Percentiles rank a stretch among this genome's conserved stretches.
Conservation (phyloP, 169 alveolate species). For the Perkinsus marinus region DNA sequence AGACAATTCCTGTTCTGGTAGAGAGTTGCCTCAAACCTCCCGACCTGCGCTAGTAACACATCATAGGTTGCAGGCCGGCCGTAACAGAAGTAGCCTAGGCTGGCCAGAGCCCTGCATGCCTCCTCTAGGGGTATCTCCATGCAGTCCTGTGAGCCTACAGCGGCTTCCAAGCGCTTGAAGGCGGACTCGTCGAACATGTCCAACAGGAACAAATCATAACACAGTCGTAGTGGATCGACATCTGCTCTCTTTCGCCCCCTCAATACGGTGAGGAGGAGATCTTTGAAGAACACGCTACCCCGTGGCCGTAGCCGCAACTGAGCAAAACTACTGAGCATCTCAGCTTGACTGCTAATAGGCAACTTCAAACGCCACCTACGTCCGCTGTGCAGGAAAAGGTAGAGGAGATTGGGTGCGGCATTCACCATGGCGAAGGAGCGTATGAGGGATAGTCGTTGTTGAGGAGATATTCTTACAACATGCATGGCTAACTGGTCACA, state of each 20-base stretch:
- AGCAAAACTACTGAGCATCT: not conserved
- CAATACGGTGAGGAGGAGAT: not conserved
- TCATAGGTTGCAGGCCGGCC: not conserved
- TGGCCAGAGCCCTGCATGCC: not conserved
- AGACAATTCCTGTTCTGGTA: not conserved
- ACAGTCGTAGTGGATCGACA: not conserved
- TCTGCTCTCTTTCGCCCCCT: not conserved
- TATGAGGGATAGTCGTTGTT: not conserved
- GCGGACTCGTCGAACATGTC: not conserved
- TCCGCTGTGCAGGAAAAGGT: not conserved
- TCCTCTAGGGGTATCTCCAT: not conserved
- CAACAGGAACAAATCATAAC: not conserved
- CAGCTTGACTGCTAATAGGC: not conserved
- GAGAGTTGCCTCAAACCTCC: not conserved
- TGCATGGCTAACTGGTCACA: not conserved
- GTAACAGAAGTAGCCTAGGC: not conserved
- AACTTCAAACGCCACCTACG: not conserved
- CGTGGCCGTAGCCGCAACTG: not conserved
- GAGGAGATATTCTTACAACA: not conserved
- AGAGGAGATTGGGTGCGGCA: not conserved
- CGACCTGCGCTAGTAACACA: not conserved
- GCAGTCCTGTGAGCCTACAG: not conserved
- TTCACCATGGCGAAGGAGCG: not conserved
- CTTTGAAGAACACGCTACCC: not conserved
- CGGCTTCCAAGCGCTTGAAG: not conserved